Evolutionary conservation across 2,329 filamentous ascomycete species (phyloP).

Genomic region (Aspergillus oerlinghausenensis): DNA sequence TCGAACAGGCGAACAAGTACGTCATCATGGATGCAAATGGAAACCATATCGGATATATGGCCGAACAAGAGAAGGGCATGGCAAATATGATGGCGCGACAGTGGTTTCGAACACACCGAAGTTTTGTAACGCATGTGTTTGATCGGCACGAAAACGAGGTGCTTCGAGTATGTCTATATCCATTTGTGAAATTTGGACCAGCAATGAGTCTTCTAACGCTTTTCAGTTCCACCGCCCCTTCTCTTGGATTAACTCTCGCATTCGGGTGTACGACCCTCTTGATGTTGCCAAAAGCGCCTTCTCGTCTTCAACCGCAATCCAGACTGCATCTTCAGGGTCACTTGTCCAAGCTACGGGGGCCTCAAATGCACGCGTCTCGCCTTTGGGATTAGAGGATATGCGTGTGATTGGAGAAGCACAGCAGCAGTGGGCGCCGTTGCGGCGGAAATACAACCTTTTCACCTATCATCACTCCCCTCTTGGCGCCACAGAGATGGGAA

Average conservation of each 20-base stretch:
- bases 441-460: slow-evolving; percentile 62
- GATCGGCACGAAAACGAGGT: slow-evolving; percentile 58
- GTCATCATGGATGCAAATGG: slow-evolving; percentile 61
- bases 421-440: slow-evolving; percentile 59
- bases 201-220: slow-evolving; percentile 7
- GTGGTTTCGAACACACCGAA: slow-evolving; percentile 58
- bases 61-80: slow-evolving; percentile 58
- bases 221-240: slow-evolving; percentile 57
- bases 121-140: slow-evolving; percentile 63
- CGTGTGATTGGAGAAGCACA: slow-evolving; percentile 60
- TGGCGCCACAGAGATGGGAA: slow-evolving; percentile 31
- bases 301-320: slow-evolving; percentile 40
- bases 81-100: slow-evolving; percentile 54
- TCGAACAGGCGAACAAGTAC: slow-evolving; percentile 64
- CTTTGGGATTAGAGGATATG: slow-evolving; percentile 53
- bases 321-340: slow-evolving; percentile 41
- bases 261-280: slow-evolving; percentile 53
- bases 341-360: slow-evolving; percentile 36
- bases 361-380: slow-evolving; percentile 50
- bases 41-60: slow-evolving; percentile 60
- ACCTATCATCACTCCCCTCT: slow-evolving; percentile 48
- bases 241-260: slow-evolving; percentile 58
- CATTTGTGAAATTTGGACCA: background rate
- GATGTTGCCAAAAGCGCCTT: slow-evolving; percentile 29
- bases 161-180: slow-evolving; percentile 38